These are phyloP conservation scores for Hypholoma fasciculare DNA, from an alignment of 768 basidiomycete genomes.

Conservation along the genomic window DNA sequence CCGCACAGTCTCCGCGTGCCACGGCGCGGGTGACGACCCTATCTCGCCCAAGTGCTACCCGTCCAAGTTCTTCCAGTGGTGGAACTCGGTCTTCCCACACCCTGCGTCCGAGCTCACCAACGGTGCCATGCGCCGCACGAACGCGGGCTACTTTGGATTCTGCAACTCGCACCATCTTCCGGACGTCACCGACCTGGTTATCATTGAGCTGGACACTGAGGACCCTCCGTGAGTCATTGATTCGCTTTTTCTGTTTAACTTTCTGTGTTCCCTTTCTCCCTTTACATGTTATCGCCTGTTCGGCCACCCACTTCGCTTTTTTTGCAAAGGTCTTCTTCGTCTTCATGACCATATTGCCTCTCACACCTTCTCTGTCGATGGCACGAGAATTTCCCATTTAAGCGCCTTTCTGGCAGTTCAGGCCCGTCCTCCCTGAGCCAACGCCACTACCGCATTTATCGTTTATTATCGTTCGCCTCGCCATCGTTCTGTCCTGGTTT, in stretches of 20 bases:
- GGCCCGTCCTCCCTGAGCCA: too few species aligned
- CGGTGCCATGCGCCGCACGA: constrained; percentile 90
- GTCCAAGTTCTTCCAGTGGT: constrained; percentile 93
- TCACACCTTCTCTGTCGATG: too few species aligned
- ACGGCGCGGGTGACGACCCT: constrained; percentile 91
- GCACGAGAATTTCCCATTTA: too few species aligned
- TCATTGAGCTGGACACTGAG: constrained; percentile 92
- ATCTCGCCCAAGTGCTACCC: constrained; percentile 87
- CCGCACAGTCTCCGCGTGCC: constrained; percentile 81
- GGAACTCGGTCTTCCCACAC: constrained; percentile 97
- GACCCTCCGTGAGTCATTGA: constrained; percentile 71
- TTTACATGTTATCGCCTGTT: too few species aligned
- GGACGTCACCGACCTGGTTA: constrained; percentile 91
- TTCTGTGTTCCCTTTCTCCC: neutral
- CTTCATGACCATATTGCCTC: too few species aligned
- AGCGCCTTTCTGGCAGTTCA: too few species aligned
- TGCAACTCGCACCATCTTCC: constrained; percentile 94
- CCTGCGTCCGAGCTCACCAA: constrained; percentile 98
- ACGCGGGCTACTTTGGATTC: constrained; percentile 93
- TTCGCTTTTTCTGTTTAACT: neutral
- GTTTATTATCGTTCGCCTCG: too few species aligned
- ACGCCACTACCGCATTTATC: too few species aligned
- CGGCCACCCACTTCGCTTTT: too few species aligned
- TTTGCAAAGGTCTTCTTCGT: too few species aligned
- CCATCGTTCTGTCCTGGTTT: too few species aligned